These are phyloP conservation scores for Inga laurina DNA, from an alignment of 306 rosid species.

Conservation along the genomic window DNA sequence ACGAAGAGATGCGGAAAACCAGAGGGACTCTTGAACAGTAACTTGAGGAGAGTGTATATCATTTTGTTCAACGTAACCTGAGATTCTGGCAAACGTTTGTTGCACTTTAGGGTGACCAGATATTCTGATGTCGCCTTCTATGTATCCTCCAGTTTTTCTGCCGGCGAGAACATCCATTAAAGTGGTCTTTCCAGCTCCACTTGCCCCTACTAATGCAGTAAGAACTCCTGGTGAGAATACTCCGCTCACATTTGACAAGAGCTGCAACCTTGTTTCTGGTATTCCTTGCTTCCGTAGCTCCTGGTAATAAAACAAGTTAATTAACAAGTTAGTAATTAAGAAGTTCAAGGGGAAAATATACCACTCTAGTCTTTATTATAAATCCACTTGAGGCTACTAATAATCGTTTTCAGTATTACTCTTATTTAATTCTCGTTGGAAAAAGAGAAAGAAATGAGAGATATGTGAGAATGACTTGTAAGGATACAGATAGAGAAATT, in stretches of 20 bases:
- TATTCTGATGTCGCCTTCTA: slow-evolving; percentile 73
- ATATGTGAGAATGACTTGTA: too few relatives aligned
- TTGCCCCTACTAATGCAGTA: slow-evolving; percentile 82
- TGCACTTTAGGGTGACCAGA: slow-evolving; percentile 84
- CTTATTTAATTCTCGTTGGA: too few relatives aligned
- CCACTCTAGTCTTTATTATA: too few relatives aligned
- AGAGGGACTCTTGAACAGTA: slow-evolving; percentile 79
- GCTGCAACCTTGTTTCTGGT: slow-evolving; percentile 61
- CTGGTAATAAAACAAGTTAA: slow-evolving; percentile 29
- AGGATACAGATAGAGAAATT: rapidly evolving
- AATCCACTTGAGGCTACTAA: too few relatives aligned
- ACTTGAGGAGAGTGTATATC: slow-evolving; percentile 93
- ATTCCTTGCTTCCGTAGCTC: slow-evolving; percentile 68
- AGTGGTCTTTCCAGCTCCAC: slow-evolving; percentile 95
- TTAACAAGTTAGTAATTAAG: background rate
- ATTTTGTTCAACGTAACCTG: slow-evolving; percentile 89
- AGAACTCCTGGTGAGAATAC: slow-evolving; percentile 86
- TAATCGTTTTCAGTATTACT: too few relatives aligned
- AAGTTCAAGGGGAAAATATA: background rate
- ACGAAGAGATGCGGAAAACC: slow-evolving; percentile 79
- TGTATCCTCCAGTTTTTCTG: slow-evolving; percentile 85
- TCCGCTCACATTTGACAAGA: slow-evolving; percentile 76
- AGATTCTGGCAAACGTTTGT: slow-evolving; percentile 70
- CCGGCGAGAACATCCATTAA: slow-evolving; percentile 94
- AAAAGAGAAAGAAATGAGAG: too few relatives aligned